Base-by-base conservation (phyloP, 202 grass and related monocot species). In the Setaria viridis region DNA sequence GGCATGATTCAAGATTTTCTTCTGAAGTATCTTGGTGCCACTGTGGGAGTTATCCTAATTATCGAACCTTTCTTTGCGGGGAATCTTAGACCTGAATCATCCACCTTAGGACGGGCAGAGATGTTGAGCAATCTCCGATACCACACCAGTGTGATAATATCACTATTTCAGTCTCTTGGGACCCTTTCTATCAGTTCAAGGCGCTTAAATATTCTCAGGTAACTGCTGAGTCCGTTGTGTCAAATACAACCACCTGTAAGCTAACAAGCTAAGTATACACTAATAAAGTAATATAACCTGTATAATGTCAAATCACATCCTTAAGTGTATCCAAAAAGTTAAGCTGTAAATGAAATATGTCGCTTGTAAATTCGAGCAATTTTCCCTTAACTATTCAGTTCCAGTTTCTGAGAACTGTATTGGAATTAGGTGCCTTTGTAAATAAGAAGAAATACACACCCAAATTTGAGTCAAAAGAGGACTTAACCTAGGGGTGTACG, bases 1-100 rank as follows among this genome's bases (percentile, higher is more conserved):
- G 91, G 96, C 83, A 99, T 99, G 96, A 88, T 95, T 84, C 96
- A 99, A 87, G 96, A 99, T 89, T 99, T 99, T 82, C 91, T 99
- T 41, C 79, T 99, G 29, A 99, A 99, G 87, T 99, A 99, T 70
- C 93, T 99, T 60, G 96, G 96, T 83, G 96, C 96, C 60, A 99
- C 96, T 7, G 93, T 99, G 70, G 93, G 81, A 46, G 96, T 99
- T 74, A 82, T 99, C 78, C 85, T 99, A 74, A 99, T 99, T 65
- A 86, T 99, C 6, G 96, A 99, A 94, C 96, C 96, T 39, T 99
- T 99, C 76, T 99, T 99, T 90, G 80, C 88, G 87, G 96, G 96
- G 45, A 92, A 92, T 88, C 90, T 99, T 82, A 91, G 71, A 77
- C 91, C 96, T 66, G 93, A 96, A 48, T 62, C 93, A 81, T 96